phyloP scores from a whole-genome alignment of 441 rosid species.

The Aleurites moluccanus region DNA sequence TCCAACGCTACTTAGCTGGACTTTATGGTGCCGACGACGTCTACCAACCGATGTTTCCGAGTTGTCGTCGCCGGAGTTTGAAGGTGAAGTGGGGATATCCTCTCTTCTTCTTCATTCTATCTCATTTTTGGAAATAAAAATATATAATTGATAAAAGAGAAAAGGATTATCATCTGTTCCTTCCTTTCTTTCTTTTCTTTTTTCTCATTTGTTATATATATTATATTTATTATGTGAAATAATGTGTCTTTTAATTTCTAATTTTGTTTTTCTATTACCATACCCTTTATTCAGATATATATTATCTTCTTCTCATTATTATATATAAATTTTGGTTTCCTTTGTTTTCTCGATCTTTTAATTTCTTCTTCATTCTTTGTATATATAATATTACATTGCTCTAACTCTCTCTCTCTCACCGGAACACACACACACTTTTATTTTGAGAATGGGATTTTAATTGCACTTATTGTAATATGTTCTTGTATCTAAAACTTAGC shows the following conservation, averaged over 20 bases:
- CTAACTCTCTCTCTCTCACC: neutral
- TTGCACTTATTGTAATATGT: neutral
- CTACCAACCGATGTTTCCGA: slow-evolving; percentile 47
- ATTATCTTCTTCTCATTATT: neutral
- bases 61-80: slow-evolving; percentile 40
- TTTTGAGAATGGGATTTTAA: slow-evolving; percentile 19
- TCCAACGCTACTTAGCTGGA: slow-evolving; percentile 38
- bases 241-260: slow-evolving; percentile 30
- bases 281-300: neutral
- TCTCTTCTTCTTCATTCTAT: slow-evolving; percentile 46
- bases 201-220: no score
- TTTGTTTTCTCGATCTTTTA: neutral
- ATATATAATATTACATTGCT: no score
- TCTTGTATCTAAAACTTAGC: slow-evolving; percentile 11
- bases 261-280: slow-evolving; percentile 18
- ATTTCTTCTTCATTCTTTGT: neutral
- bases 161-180: no score
- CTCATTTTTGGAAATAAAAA: slow-evolving; percentile 25
- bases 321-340: neutral
- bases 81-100: slow-evolving; percentile 38
- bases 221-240: no score
- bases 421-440: no score
- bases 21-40: slow-evolving; percentile 33
- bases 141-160: neutral
- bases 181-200: no score